A percentile compares a stretch with the other conserved stretches of the same genome.
phyloP scores from a whole-genome alignment of 2,329 filamentous ascomycete genomes.

The Macrophomina pseudophaseolina region DNA sequence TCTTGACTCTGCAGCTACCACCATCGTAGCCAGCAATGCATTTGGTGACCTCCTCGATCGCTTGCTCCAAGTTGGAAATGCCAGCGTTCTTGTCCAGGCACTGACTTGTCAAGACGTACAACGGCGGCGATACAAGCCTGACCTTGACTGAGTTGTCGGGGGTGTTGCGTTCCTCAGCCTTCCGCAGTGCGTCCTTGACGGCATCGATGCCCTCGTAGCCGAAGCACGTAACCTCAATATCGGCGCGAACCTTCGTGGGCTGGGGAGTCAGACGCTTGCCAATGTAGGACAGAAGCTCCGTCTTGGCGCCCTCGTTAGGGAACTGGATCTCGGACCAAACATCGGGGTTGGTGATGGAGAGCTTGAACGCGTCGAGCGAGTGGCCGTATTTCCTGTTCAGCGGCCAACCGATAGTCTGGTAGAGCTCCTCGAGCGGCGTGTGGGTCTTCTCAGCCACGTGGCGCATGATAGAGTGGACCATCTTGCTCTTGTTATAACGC shows the following conservation, averaged over 20 bases:
- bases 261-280: conserved; percentile 95
- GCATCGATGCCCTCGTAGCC: conserved; percentile 98
- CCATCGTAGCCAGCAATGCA: conserved; percentile 75
- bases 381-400: conserved; percentile 98
- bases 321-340: conserved; percentile 95
- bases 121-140: conserved; percentile 93
- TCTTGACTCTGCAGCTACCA: conserved; percentile 87
- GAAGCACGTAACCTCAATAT: conserved; percentile 73
- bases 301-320: conserved; percentile 80
- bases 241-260: conserved; percentile 97
- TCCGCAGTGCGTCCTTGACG: conserved; percentile 89
- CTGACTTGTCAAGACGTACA: conserved; percentile 95
- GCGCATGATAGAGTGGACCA: conserved; percentile 98
- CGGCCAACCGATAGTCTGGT: conserved; percentile 95
- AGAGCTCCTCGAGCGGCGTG: conserved; percentile 90
- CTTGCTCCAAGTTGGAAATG: conserved; percentile 82
- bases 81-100: conserved; percentile 91
- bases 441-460: conserved; percentile 98
- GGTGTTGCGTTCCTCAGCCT: conserved; percentile 91
- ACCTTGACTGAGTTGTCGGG: conserved; percentile 95
- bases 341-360: conserved; percentile 96
- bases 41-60: conserved; percentile 83
- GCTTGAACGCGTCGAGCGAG: conserved; percentile 96
- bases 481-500: conserved; percentile 99
- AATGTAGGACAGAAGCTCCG: conserved; percentile 94